These are phyloP conservation scores for Sambucus nigra DNA, from an alignment of 129 eudicot species.

Conservation along the genomic window DNA sequence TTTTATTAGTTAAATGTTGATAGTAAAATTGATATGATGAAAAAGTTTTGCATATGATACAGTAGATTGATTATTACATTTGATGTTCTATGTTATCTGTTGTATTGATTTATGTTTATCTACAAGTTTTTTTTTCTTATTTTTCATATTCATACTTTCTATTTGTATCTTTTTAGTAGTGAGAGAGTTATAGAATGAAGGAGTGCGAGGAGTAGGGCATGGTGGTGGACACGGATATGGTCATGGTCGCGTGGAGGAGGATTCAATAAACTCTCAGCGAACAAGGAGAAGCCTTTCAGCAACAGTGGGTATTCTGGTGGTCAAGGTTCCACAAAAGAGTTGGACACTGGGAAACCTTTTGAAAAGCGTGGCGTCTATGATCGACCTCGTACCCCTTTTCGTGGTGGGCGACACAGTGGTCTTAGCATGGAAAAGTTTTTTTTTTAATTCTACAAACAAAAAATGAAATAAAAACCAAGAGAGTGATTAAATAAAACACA, in stretches of 20 bases:
- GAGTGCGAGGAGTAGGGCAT: constrained; percentile 73
- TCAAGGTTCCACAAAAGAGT: constrained; percentile 44
- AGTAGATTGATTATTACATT: no score
- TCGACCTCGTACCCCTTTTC: constrained; percentile 59
- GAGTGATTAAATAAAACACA: no score
- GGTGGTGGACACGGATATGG: constrained; percentile 64
- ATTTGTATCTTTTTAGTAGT: constrained; percentile 33
- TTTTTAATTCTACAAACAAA: no score
- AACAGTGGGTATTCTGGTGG: constrained; percentile 28
- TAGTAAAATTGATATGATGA: no score
- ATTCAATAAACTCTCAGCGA: constrained; percentile 40
- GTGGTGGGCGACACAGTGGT: constrained; percentile 77
- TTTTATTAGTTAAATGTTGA: no score
- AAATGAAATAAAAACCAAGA: no score
- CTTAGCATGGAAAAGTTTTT: constrained; percentile 45
- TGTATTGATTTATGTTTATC: no score
- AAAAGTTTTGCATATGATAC: no score
- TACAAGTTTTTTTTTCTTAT: no score
- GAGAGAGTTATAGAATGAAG: constrained; percentile 67
- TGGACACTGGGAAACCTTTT: constrained; percentile 37
- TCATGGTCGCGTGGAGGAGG: constrained; percentile 59
- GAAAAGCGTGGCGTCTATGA: constrained; percentile 78
- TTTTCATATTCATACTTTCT: not conserved
- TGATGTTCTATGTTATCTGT: no score
- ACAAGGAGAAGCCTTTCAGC: constrained; percentile 41